Conservation (phyloP, 192 early-diverging fungal species). For the Gorgonomyces haynaldii region DNA sequence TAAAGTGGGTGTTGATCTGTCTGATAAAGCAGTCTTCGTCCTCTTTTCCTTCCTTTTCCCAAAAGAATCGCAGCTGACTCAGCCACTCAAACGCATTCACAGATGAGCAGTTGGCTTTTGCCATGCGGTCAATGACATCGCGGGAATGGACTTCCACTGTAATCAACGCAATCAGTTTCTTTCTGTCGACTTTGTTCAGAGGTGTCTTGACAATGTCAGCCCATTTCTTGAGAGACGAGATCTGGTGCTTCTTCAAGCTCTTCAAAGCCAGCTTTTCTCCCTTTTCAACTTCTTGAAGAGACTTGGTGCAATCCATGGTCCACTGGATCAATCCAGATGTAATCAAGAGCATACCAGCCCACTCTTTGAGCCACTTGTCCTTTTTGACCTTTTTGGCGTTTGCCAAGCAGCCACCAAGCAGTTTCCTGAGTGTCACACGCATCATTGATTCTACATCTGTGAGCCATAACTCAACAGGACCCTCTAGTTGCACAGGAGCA, state of each 20-base stretch:
- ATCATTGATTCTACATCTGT: constrained; percentile 41
- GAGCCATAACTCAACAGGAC: constrained; percentile 45
- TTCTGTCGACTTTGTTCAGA: constrained; percentile 47
- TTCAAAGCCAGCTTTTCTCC: constrained; percentile 46
- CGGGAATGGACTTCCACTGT: constrained; percentile 53
- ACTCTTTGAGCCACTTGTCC: constrained; percentile 53
- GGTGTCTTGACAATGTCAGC: constrained; percentile 40
- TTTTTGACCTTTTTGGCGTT: constrained; percentile 45
- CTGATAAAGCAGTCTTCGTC: constrained; percentile 52
- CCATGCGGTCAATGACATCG: constrained; percentile 47
- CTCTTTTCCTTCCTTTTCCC: constrained; percentile 48
- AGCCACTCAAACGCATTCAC: constrained; percentile 50
- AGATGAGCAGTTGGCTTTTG: constrained; percentile 32
- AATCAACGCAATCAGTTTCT: constrained; percentile 49
- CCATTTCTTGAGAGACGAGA: constrained; percentile 40
- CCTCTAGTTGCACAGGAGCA: constrained; percentile 37
- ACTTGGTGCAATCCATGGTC: constrained; percentile 48
- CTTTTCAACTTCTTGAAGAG: constrained; percentile 43
- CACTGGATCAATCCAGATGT: constrained; percentile 43
- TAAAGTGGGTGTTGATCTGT: constrained; percentile 51
- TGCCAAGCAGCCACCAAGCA: constrained; percentile 35
- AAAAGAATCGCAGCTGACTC: constrained; percentile 49
- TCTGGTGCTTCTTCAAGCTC: constrained; percentile 47
- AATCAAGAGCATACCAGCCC: constrained; percentile 47
- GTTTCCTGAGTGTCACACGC: constrained; percentile 35